Evolutionary conservation across 352 stramenopile species (phyloP), one percentile per base, ranked within the genome.

Genomic region (Phytophthora fragariae): DNA sequence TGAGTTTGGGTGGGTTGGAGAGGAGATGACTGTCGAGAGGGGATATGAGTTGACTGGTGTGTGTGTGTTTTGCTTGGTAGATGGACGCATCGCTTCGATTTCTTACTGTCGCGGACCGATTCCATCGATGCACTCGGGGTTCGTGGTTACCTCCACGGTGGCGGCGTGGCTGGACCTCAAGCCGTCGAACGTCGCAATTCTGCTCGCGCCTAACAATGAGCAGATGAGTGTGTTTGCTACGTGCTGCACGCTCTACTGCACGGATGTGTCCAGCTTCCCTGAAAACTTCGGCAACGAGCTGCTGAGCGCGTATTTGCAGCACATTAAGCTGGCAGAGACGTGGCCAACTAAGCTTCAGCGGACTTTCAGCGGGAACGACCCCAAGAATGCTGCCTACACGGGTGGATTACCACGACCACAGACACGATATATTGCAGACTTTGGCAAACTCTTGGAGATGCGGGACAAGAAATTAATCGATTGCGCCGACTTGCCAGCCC

Each of bases 171-270:
- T 95, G 39, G 90, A 94, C 47, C 62, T 95, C 21, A 92, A 92
- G 8, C 73, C 83, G 2, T 82, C 73, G 29, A 94, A 96, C 52
- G 87, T 95, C 33, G 89, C 86, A 12, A 89, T 97, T 52, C 74
- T 97, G 33, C 68, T 97, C 9, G 88, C 90, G 0, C 90, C 90
- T 0, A 95, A 93, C 69, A 94, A 95, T 47, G 88, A 97, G 41
- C 90, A 97, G 65, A 92, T 95, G 81, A 95, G 87, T 62, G 84
- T 97, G 5, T 97, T 94, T 77, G 83, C 89, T n/a, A 94, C 90
- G 1, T 97, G 90, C 65, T 95, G 87, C 53, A 89, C 90, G 39
- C 69, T 97, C 0, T 97, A 97, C 56, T 87, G 85, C 55, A 93
- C 86, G 0, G 83, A 92, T 31, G 84, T 82, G 12, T 81, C 67